These are phyloP conservation scores for Lentinula aciculospora DNA, from an alignment of 768 basidiomycete genomes.

Conservation along the genomic window DNA sequence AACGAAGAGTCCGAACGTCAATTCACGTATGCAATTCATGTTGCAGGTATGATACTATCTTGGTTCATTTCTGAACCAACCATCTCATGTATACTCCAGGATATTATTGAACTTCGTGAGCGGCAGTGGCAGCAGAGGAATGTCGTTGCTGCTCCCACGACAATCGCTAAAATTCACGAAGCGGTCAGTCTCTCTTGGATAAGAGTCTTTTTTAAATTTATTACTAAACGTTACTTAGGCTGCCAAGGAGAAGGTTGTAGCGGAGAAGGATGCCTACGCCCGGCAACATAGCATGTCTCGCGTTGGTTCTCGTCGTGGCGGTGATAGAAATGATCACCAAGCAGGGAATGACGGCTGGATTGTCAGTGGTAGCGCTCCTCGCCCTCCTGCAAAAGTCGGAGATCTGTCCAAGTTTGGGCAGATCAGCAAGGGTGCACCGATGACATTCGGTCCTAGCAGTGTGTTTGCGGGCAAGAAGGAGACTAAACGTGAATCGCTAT, in stretches of 20 bases:
- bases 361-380: conserved; percentile 41
- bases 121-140: conserved; percentile 78
- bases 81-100: conserved; percentile 39
- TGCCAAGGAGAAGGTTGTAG: conserved; percentile 74
- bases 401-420: conserved; percentile 88
- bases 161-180: conserved; percentile 86
- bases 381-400: conserved; percentile 71
- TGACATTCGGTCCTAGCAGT: conserved; percentile 80
- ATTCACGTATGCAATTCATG: conserved; percentile 92
- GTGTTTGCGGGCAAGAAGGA: conserved; percentile 72
- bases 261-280: conserved; percentile 53
- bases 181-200: conserved; percentile 41
- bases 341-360: conserved; percentile 87
- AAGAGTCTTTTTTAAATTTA: conserved; percentile 2
- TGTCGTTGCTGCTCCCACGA: conserved; percentile 71
- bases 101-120: conserved; percentile 83
- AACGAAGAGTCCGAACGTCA: conserved; percentile 66
- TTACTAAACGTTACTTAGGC: conserved; percentile 36
- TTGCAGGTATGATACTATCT: conserved; percentile 60
- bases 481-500: conserved; percentile 65
- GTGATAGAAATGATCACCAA: conserved; percentile 50
- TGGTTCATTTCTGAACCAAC: conserved; percentile 3
- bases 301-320: conserved; percentile 85
- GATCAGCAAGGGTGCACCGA: conserved; percentile 59
- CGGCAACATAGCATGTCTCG: conserved; percentile 79